Percentiles rank a stretch among this genome's conserved stretches.
Evolutionary conservation across 352 stramenopile genomes (phyloP).

Genomic region (Blastocystis sp.): DNA sequence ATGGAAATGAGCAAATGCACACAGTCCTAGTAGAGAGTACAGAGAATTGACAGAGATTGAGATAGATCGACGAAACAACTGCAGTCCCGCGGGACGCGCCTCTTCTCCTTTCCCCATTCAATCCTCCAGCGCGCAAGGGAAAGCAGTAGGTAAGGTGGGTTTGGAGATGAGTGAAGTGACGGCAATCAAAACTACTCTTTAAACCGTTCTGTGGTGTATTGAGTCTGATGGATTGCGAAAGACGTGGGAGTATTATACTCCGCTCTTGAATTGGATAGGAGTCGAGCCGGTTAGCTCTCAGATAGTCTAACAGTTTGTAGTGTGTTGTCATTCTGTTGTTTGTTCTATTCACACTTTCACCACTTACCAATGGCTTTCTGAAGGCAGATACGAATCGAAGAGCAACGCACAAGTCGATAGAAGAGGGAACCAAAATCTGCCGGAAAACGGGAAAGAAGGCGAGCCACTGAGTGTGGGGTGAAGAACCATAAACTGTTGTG

Average conservation of each 20-base stretch:
- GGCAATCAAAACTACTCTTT: slow-evolving; percentile 21
- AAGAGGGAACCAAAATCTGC: neutral
- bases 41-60: too few relatives aligned
- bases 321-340: neutral
- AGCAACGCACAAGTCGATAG: neutral
- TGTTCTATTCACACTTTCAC: neutral
- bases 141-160: too few relatives aligned
- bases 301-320: slow-evolving; percentile 13
- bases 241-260: slow-evolving; percentile 55
- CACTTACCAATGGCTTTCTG: neutral
- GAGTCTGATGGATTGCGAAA: slow-evolving; percentile 14
- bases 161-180: neutral
- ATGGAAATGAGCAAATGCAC: too few relatives aligned
- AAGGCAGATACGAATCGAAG: too few relatives aligned
- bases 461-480: neutral
- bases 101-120: too few relatives aligned
- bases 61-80: too few relatives aligned
- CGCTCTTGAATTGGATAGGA: neutral
- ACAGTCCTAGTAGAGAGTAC: too few relatives aligned
- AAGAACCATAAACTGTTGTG: neutral
- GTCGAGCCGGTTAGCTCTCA: slow-evolving; percentile 43
- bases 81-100: too few relatives aligned
- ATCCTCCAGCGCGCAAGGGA: too few relatives aligned
- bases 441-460: neutral
- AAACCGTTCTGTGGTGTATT: neutral